Evolutionary conservation across 1,284 basidiomycete genomes (phyloP).

Genomic region (Puccinia horiana): DNA sequence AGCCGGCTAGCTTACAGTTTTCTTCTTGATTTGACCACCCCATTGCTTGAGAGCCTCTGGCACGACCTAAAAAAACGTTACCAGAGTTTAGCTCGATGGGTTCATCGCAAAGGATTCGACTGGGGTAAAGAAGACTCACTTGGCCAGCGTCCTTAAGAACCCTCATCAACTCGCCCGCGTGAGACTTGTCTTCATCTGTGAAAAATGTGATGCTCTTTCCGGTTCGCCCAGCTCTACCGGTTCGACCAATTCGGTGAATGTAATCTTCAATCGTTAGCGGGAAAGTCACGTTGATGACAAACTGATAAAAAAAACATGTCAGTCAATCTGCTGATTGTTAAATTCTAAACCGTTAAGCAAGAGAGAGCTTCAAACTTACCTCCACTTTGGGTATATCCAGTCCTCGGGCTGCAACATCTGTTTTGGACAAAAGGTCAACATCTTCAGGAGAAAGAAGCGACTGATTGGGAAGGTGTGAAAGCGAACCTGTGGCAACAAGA

Average conservation of each 20-base stretch:
- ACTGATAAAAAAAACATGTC: neutral
- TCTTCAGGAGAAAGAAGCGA: neutral
- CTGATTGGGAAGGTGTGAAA: neutral
- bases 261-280: conserved; percentile 84
- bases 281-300: conserved; percentile 72
- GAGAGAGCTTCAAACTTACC: conserved; percentile 58
- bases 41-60: conserved; percentile 44
- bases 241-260: conserved; percentile 94
- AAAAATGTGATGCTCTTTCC: conserved; percentile 98
- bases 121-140: conserved; percentile 55
- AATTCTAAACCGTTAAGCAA: neutral
- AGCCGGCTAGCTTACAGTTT: conserved; percentile 28
- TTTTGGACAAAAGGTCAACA: neutral
- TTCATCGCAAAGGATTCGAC: neutral
- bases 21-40: conserved; percentile 48
- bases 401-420: conserved; percentile 91
- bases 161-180: conserved; percentile 90
- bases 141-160: conserved; percentile 86
- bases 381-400: conserved; percentile 96
- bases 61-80: conserved; percentile 9
- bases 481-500: conserved; percentile 75
- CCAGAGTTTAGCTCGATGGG: neutral
- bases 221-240: conserved; percentile 84
- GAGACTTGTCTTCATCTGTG: conserved; percentile 64
- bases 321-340: neutral